These are phyloP conservation scores for Podaxis rugospora DNA, from an alignment of 768 basidiomycete species.

Conservation along the genomic window DNA sequence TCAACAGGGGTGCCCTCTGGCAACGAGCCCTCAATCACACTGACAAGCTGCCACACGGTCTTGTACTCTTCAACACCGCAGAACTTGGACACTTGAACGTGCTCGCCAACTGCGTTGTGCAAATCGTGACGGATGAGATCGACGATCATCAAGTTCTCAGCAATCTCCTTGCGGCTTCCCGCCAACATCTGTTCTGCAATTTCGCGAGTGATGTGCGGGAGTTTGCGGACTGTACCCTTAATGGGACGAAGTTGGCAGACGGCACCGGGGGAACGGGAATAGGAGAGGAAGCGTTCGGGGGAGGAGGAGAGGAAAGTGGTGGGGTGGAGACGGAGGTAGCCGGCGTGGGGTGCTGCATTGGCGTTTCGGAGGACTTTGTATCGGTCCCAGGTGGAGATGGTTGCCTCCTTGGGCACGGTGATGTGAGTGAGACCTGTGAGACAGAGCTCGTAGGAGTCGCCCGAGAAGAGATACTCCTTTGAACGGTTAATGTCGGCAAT, in stretches of 20 bases:
- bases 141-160: slow-evolving; percentile 98
- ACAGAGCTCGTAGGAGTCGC: slow-evolving; percentile 93
- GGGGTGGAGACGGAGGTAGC: slow-evolving; percentile 73
- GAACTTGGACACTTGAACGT: slow-evolving; percentile 80
- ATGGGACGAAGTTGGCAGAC: slow-evolving; percentile 87
- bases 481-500: slow-evolving; percentile 66
- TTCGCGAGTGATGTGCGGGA: slow-evolving; percentile 55
- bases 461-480: slow-evolving; percentile 73
- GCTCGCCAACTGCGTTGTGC: slow-evolving; percentile 75
- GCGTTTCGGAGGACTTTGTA: slow-evolving; percentile 65
- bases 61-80: slow-evolving; percentile 89
- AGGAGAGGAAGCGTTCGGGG: slow-evolving; percentile 89
- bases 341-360: slow-evolving; percentile 90
- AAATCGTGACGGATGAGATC: slow-evolving; percentile 94
- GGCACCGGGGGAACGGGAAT: slow-evolving; percentile 55
- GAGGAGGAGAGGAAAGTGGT: slow-evolving; percentile 81
- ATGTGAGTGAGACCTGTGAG: slow-evolving; percentile 73
- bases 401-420: slow-evolving; percentile 34
- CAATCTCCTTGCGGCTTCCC: slow-evolving; percentile 82
- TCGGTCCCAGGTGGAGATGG: slow-evolving; percentile 55
- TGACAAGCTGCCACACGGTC: slow-evolving; percentile 94
- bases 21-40: slow-evolving; percentile 79
- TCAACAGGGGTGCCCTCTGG: slow-evolving; percentile 27
- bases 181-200: slow-evolving; percentile 58
- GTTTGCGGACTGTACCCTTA: slow-evolving; percentile 86